Evolutionary conservation across 768 basidiomycete genomes (phyloP).

Genomic region (Suillus plorans): DNA sequence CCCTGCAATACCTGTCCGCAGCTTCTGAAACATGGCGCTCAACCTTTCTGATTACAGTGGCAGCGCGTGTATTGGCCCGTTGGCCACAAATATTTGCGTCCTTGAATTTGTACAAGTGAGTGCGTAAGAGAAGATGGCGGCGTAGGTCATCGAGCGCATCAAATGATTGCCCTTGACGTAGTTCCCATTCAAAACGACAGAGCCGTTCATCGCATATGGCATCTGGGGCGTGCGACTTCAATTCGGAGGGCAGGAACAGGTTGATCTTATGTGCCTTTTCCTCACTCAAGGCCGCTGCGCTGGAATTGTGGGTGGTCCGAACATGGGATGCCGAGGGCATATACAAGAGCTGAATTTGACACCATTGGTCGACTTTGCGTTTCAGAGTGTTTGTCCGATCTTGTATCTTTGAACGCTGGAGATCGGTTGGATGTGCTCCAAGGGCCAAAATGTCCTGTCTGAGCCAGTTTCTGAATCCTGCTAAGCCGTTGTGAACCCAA

Average conservation of each 20-base stretch:
- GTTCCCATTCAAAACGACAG: constrained; percentile 10
- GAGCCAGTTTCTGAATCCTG: too few species aligned
- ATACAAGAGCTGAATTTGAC: constrained; percentile 26
- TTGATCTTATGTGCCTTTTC: too few species aligned
- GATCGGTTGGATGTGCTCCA: constrained; percentile 22
- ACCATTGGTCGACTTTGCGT: constrained; percentile 30
- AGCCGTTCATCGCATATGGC: not conserved
- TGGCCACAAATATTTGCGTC: constrained; percentile 8
- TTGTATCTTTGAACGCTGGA: constrained; percentile 29
- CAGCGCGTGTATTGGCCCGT: constrained; percentile 23
- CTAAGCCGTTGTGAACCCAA: too few species aligned
- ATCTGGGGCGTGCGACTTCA: not conserved
- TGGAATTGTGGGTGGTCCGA: too few species aligned
- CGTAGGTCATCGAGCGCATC: constrained; percentile 18
- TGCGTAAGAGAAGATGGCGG: constrained; percentile 13
- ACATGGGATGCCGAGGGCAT: constrained; percentile 17
- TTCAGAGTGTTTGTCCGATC: constrained; percentile 22
- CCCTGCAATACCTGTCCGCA: not conserved
- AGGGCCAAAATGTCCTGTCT: too few species aligned
- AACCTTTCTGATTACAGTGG: constrained; percentile 11
- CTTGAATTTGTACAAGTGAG: constrained; percentile 22
- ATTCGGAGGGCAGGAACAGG: too few species aligned
- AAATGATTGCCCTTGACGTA: constrained; percentile 17
- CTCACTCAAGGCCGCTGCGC: too few species aligned
- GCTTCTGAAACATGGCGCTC: not conserved